Percentiles rank a stretch among this genome's conserved stretches.
Evolutionary conservation across 2,329 filamentous ascomycete species (phyloP).

Genomic region (Fusarium setosum): DNA sequence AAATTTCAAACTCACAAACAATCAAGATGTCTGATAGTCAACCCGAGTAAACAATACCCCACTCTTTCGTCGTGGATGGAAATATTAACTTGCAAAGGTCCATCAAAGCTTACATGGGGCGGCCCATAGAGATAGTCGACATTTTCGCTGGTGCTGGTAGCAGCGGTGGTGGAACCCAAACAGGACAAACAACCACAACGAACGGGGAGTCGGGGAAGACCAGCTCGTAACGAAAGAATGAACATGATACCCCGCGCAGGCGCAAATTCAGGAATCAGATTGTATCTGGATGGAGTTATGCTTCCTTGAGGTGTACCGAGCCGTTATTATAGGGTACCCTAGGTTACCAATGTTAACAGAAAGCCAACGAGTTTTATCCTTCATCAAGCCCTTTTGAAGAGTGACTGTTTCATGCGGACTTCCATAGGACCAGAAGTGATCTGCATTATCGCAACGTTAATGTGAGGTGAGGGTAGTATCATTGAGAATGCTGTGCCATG

Average conservation of each 20-base stretch:
- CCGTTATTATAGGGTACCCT: conserved; percentile 20
- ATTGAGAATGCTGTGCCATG: neutral
- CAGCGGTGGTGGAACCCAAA: neutral
- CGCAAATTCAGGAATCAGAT: conserved; percentile 27
- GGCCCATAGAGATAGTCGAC: conserved; percentile 19
- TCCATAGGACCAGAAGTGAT: neutral
- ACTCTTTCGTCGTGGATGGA: neutral
- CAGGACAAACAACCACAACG: neutral
- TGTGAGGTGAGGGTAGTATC: neutral
- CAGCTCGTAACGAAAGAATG: neutral
- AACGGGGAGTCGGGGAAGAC: neutral
- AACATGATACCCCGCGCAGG: conserved; percentile 34
- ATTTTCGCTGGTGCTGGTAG: conserved; percentile 21
- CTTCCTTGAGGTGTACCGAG: neutral
- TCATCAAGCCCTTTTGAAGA: conserved; percentile 3
- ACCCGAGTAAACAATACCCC: neutral
- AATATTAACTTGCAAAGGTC: conserved; percentile 13
- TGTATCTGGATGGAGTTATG: conserved; percentile 7
- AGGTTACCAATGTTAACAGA: conserved; percentile 21
- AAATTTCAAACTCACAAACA: neutral
- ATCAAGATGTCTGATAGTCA: conserved; percentile 21
- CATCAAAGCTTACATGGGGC: conserved; percentile 12
- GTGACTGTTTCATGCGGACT: conserved; percentile 6
- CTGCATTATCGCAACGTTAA: neutral
- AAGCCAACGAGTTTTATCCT: conserved; percentile 2